Evolutionary conservation across 768 basidiomycete species (phyloP).

Genomic region (Termitomyces sp.): DNA sequence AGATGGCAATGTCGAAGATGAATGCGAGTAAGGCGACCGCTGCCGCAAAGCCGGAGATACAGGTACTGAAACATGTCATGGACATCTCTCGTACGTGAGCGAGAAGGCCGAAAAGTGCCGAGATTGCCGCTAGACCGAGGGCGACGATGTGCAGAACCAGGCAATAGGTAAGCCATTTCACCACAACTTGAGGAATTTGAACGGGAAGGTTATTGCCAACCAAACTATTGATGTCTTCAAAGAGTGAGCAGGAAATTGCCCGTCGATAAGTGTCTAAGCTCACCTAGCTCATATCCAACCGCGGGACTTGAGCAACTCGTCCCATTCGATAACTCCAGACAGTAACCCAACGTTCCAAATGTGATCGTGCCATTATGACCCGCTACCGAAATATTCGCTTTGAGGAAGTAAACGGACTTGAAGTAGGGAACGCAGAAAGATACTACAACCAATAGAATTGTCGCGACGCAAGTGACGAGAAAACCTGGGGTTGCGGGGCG

Average conservation of each 20-base stretch:
- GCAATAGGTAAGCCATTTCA: conserved; percentile 95
- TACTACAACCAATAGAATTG: conserved; percentile 76
- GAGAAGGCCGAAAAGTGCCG: conserved; percentile 78
- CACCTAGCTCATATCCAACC: conserved; percentile 87
- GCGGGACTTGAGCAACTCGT: conserved; percentile 74
- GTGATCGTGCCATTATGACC: conserved; percentile 58
- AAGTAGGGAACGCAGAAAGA: conserved; percentile 88
- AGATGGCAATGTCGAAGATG: conserved; percentile 88
- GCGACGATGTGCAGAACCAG: conserved; percentile 91
- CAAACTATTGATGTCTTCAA: conserved; percentile 72
- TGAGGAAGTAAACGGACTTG: conserved; percentile 87
- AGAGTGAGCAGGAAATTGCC: conserved; percentile 7
- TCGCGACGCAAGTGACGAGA: conserved; percentile 73
- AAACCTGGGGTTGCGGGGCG: conserved; percentile 91
- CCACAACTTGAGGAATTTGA: conserved; percentile 74
- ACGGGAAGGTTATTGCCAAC: conserved; percentile 63
- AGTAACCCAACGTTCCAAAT: conserved; percentile 91
- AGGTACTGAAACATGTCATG: conserved; percentile 79
- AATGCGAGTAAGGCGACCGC: conserved; percentile 79
- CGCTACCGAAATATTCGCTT: conserved; percentile 51
- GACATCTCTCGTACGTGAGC: conserved; percentile 86
- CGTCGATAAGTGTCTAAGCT: conserved; percentile 22
- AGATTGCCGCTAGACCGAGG: conserved; percentile 62
- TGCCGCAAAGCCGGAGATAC: conserved; percentile 77
- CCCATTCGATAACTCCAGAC: conserved; percentile 48